phyloP scores from a whole-genome alignment of 805 yeast species.

The Lipomyces sp. region DNA sequence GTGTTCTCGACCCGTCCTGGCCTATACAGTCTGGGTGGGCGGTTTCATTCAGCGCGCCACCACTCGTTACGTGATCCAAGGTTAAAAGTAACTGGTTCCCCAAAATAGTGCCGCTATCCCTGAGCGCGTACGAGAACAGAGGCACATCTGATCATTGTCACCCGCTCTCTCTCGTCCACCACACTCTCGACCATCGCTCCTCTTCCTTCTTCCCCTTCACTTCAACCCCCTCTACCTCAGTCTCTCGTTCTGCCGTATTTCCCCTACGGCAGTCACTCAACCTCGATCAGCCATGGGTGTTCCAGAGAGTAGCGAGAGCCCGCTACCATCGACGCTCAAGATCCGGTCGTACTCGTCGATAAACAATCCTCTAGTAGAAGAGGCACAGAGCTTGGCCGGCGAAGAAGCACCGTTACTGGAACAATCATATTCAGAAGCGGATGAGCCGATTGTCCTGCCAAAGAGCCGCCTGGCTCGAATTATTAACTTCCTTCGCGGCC shows the following conservation, averaged over 20 bases:
- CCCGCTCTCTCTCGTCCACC: not conserved
- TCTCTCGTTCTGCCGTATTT: conserved; percentile 4
- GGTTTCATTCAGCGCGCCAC: not conserved
- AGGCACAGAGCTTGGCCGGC: conserved; percentile 18
- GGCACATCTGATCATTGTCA: not conserved
- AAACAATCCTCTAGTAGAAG: conserved; percentile 22
- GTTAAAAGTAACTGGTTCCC: not conserved
- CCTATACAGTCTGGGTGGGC: no score
- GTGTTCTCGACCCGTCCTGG: no score
- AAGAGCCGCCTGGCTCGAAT: conserved; percentile 32
- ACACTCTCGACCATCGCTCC: conserved; percentile 3
- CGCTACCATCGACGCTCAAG: conserved; percentile 16
- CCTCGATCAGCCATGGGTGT: conserved; percentile 24
- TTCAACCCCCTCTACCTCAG: conserved; percentile 8
- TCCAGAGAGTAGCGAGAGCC: conserved; percentile 19
- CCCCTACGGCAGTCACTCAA: not conserved
- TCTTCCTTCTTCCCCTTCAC: conserved; percentile 7
- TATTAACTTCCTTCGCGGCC: conserved; percentile 35
- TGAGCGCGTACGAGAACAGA: not conserved
- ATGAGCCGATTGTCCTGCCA: conserved; percentile 33
- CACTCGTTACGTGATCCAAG: not conserved
- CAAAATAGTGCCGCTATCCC: not conserved
- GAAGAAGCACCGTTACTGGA: conserved; percentile 35
- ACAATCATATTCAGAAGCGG: conserved; percentile 20
- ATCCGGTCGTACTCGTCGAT: conserved; percentile 36